Base-by-base conservation (phyloP, 202 grass and related monocot species). In the Bolboschoenoplectus hybrid region DNA sequence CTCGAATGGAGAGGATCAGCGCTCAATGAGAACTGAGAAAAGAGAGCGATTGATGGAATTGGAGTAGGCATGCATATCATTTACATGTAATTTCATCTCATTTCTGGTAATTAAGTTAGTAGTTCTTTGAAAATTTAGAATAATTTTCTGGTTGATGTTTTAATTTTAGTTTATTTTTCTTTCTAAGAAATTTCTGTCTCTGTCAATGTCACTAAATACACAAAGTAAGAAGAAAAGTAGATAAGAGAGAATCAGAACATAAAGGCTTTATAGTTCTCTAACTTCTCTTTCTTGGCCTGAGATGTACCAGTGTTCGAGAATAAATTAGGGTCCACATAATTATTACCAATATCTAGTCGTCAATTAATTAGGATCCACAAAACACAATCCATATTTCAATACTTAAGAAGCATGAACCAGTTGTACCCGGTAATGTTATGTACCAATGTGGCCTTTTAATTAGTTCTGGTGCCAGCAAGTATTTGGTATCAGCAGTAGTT, bases 201-300 rank as follows among this genome's bases (percentile, higher is more conserved):
- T 38, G 7, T 71, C 47, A 53, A 17, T 17, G 71, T 67, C 39
- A 82, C 6, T 35, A 36, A 67, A 49, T 82, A 14, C 9, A 17
- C 13, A 67, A 82, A 67, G 40, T 66, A 66, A 65, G 41, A 64
- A 63, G 53, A 65, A 11, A 66, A 49, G 4, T 39, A 79, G 78
- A 63, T 46, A 67, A 50, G 61, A 67, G 80, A 66, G 45, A 67
- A 82, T 82, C 20, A 34, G 7, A 82, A 26, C 49, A 67, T 20
- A 67, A 65, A 65, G 61, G n/a, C 2, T 9, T 57, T n/a, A 63
- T 62, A 82, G 7, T 64, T 82, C 67, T 35, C 53, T 7, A 44
- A 7, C n/a, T 66, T 50, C 11, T 82, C n/a, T 66, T 67, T 82
- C 12, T 17, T 40, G 36, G 36, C 36, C 36, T 60, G 13, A 6